A percentile compares a stretch with the other conserved stretches of the same genome.
Conservation (phyloP, 768 basidiomycete genomes). For the Pleurotus platypus region DNA sequence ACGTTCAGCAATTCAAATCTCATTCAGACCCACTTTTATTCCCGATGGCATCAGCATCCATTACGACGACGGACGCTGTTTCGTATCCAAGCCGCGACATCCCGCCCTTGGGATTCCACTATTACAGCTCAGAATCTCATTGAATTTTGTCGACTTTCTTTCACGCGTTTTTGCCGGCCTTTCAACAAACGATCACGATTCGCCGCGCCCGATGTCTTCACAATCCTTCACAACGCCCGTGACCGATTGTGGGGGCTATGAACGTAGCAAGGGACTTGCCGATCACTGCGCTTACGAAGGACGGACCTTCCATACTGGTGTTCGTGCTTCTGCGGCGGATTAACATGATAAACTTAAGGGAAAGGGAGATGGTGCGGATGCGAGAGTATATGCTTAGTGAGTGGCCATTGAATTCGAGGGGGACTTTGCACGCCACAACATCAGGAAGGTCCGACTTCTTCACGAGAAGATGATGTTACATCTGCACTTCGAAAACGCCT, state of each 20-base stretch:
- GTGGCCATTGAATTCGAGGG: neutral
- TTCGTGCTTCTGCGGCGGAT: slow-evolving; percentile 3
- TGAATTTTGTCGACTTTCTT: neutral
- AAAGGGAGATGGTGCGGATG: neutral
- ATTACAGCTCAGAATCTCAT: neutral
- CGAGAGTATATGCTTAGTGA: neutral
- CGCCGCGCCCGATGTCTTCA: too few species aligned
- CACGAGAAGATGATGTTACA: too few species aligned
- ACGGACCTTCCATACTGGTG: neutral
- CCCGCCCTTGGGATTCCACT: neutral
- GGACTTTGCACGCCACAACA: neutral
- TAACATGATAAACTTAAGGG: neutral
- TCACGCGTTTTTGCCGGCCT: neutral
- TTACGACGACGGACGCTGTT: neutral
- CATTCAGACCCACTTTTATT: neutral
- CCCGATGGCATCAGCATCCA: neutral
- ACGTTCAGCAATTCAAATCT: neutral
- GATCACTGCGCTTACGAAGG: neutral
- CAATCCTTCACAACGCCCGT: neutral
- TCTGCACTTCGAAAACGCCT: too few species aligned
- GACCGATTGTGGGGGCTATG: neutral
- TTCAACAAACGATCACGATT: neutral
- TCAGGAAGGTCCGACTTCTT: too few species aligned
- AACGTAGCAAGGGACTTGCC: neutral
- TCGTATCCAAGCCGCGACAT: neutral